Percentiles rank a stretch among this genome's conserved stretches.
These are phyloP conservation scores for Jaapia argillacea DNA, from an alignment of 768 basidiomycete species.

Conservation along the genomic window DNA sequence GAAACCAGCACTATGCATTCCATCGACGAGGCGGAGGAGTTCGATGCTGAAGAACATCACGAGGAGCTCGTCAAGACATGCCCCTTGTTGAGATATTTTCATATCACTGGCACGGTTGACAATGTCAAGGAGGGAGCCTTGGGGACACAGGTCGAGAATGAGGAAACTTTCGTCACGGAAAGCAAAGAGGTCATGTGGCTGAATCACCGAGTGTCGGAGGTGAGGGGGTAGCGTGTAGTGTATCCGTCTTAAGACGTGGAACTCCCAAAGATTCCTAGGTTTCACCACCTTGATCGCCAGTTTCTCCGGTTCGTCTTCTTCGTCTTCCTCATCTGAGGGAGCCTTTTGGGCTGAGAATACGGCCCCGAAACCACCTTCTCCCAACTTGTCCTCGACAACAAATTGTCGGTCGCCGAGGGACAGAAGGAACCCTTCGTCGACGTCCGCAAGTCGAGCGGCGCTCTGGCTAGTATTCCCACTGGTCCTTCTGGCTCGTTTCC, in stretches of 20 bases:
- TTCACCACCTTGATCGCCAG: constrained; percentile 90
- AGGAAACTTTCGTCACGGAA: constrained; percentile 88
- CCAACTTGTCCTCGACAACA: constrained; percentile 76
- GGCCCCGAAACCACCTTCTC: constrained; percentile 93
- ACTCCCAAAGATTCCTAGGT: constrained; percentile 90
- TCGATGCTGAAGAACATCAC: constrained; percentile 95
- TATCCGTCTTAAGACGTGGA: constrained; percentile 70
- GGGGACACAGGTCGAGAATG: constrained; percentile 77
- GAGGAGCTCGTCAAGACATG: constrained; percentile 83
- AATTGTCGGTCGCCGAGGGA: constrained; percentile 55
- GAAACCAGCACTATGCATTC: constrained; percentile 72
- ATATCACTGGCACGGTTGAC: constrained; percentile 76
- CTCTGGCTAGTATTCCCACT: constrained; percentile 19
- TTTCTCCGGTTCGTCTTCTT: constrained; percentile 41
- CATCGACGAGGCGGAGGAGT: constrained; percentile 73
- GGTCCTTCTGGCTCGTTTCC: constrained; percentile 24
- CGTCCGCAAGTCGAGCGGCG: constrained; percentile 22
- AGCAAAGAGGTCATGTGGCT: constrained; percentile 71
- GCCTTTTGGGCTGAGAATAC: constrained; percentile 79
- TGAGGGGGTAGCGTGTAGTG: constrained; percentile 54
- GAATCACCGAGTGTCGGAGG: constrained; percentile 59
- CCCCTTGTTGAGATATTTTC: constrained; percentile 72
- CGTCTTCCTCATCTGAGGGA: constrained; percentile 35
- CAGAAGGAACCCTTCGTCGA: constrained; percentile 38
- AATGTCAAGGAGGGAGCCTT: constrained; percentile 86